Conservation (phyloP, 352 stramenopile species). For the Phytophthora rubi region DNA sequence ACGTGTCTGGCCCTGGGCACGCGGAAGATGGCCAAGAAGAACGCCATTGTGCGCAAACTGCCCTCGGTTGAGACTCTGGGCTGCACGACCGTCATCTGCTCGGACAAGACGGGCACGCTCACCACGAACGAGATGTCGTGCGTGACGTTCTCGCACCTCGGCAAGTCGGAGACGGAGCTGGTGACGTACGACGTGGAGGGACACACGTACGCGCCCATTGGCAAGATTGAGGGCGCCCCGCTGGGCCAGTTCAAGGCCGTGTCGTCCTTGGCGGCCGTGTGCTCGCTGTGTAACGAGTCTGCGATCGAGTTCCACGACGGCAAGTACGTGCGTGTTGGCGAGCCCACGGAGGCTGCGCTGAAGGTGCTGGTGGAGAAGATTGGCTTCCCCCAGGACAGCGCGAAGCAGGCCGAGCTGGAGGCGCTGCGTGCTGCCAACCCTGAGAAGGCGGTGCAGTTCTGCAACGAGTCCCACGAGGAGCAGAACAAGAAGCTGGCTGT, state of each 20-base stretch:
- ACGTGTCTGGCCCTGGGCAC: constrained; percentile 96
- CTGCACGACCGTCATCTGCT: constrained; percentile 96
- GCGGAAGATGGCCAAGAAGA: constrained; percentile 97
- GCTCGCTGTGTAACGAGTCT: constrained; percentile 98
- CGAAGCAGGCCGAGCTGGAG: constrained; percentile 69
- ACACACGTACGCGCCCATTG: constrained; percentile 93
- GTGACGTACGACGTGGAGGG: constrained; percentile 93
- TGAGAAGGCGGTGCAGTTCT: constrained; percentile 81
- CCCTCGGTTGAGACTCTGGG: constrained; percentile 98
- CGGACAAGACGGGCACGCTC: constrained; percentile 95
- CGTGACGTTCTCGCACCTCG: constrained; percentile 78
- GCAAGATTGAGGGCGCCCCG: constrained; percentile 62
- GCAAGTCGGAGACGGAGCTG: constrained; percentile 71
- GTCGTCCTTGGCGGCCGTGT: constrained; percentile 89
- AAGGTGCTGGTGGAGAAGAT: constrained; percentile 96
- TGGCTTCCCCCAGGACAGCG: constrained; percentile 75
- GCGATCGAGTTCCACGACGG: constrained; percentile 88
- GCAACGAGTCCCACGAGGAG: constrained; percentile 79
- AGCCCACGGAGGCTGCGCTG: constrained; percentile 98
- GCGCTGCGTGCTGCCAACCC: constrained; percentile 66
- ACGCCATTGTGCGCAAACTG: constrained; percentile 98
- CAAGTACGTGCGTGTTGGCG: constrained; percentile 92
- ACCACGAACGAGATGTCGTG: constrained; percentile 99
- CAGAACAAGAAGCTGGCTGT: constrained; percentile 93
- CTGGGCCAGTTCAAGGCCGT: constrained; percentile 77